phyloP scores from a whole-genome alignment of 2,329 filamentous ascomycete genomes.

The Beauveria varroae region DNA sequence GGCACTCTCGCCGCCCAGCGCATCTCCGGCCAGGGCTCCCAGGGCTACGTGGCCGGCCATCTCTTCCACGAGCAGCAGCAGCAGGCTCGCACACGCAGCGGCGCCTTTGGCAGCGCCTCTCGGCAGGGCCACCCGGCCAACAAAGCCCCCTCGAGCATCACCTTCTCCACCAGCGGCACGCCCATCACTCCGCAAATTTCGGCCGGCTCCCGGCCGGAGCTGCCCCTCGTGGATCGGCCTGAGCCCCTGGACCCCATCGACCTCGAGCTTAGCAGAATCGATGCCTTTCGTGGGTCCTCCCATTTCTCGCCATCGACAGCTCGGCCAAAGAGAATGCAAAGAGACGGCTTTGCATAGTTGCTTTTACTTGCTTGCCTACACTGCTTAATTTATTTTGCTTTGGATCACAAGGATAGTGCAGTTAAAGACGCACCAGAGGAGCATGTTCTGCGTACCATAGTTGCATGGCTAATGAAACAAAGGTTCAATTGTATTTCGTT shows the following conservation, averaged over 20 bases:
- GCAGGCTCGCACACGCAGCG: neutral
- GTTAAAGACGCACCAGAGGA: neutral
- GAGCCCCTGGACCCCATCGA: slow-evolving; percentile 10
- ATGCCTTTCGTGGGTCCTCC: neutral
- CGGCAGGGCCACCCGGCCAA: neutral
- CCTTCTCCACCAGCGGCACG: neutral
- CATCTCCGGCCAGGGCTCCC: slow-evolving; percentile 19
- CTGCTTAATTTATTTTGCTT: neutral
- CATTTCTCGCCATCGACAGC: neutral
- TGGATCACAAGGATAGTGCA: neutral
- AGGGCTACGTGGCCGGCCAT: slow-evolving; percentile 4
- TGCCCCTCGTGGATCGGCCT: neutral
- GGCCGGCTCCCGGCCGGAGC: neutral
- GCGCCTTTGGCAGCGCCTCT: neutral
- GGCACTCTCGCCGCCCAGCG: slow-evolving; percentile 45
- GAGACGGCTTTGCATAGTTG: neutral
- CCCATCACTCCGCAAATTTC: slow-evolving; percentile 3
- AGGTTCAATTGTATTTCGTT: neutral
- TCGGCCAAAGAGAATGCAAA: neutral
- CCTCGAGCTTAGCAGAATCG: slow-evolving; percentile 11
- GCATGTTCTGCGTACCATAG: neutral
- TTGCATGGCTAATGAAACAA: neutral
- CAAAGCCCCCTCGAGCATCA: neutral
- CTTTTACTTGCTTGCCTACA: neutral
- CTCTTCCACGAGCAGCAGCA: slow-evolving; percentile 1